These are phyloP conservation scores for Arthroderma sp. DNA, from an alignment of 2,329 filamentous ascomycete species.

Conservation along the genomic window DNA sequence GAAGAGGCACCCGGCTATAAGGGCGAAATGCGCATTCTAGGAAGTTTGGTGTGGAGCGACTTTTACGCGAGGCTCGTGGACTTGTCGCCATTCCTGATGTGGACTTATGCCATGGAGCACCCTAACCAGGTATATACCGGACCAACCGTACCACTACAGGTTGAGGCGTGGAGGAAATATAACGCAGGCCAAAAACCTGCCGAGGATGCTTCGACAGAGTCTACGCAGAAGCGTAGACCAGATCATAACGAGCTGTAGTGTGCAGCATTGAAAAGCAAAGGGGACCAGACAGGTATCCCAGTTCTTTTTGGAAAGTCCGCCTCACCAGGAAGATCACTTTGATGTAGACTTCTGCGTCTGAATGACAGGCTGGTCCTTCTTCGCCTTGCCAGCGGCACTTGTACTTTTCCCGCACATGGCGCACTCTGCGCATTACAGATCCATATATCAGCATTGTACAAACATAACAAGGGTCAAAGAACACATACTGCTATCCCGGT, in stretches of 20 bases:
- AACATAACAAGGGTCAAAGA: not conserved
- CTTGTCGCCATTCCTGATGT: constrained; percentile 15
- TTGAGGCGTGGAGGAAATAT: not conserved
- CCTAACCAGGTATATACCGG: constrained; percentile 18
- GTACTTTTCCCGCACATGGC: constrained; percentile 49
- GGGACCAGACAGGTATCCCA: not conserved
- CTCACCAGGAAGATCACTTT: constrained; percentile 29
- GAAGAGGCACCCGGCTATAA: constrained; percentile 14
- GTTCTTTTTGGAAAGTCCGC: not conserved
- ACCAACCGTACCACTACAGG: constrained; percentile 5
- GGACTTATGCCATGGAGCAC: constrained; percentile 14
- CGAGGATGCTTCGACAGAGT: no score
- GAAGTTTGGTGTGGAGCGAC: constrained; percentile 20
- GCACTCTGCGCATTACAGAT: constrained; percentile 35
- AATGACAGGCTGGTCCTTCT: constrained; percentile 39
- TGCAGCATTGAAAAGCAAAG: not conserved
- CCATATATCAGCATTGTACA: not conserved
- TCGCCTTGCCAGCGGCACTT: constrained; percentile 33
- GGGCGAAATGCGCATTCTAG: constrained; percentile 18
- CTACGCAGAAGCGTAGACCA: not conserved
- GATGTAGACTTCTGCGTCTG: constrained; percentile 50
- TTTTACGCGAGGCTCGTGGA: constrained; percentile 15
- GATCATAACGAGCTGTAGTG: not conserved
- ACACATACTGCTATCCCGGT: constrained; percentile 45
- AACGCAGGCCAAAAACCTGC: not conserved